A percentile compares a stretch with the other conserved stretches of the same genome.
Conservation (phyloP, 1,139 yeast species). For the Scheffersomyces titani region DNA sequence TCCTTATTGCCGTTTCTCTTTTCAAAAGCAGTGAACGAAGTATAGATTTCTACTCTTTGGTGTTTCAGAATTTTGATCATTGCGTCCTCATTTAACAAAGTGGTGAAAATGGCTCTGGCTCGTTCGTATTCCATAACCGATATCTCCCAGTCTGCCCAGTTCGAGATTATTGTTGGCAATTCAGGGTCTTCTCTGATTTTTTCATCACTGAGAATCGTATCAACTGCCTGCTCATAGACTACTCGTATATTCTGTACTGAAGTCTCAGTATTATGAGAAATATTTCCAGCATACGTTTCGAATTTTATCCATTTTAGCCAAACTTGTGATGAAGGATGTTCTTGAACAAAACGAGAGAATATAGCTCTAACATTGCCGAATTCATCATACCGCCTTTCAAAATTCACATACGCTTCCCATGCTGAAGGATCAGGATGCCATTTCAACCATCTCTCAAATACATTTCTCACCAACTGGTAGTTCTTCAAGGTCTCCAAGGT, state of each 20-base stretch:
- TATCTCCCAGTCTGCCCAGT: constrained; percentile 78
- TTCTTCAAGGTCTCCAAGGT: constrained; percentile 81
- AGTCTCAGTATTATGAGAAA: constrained; percentile 2
- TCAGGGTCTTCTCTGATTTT: constrained; percentile 11
- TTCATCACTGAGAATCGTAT: constrained; percentile 38
- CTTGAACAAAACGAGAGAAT: constrained; percentile 56
- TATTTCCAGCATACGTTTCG: constrained; percentile 18
- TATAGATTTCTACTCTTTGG: constrained; percentile 42
- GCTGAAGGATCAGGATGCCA: constrained; percentile 70
- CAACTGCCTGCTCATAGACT: constrained; percentile 69
- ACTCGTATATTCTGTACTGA: constrained; percentile 50
- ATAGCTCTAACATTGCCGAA: constrained; percentile 57
- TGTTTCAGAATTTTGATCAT: constrained; percentile 38
- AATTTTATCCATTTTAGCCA: constrained; percentile 59
- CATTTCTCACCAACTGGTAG: constrained; percentile 57
- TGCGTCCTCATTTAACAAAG: constrained; percentile 43
- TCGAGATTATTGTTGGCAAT: constrained; percentile 29
- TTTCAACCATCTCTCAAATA: constrained; percentile 79
- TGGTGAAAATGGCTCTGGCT: constrained; percentile 60
- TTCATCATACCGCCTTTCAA: constrained; percentile 71
- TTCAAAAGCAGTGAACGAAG: constrained; percentile 59
- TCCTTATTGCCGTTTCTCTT: constrained; percentile 61
- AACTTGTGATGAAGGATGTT: constrained; percentile 52
- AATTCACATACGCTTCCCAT: constrained; percentile 74
- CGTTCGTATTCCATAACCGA: constrained; percentile 64